Conservation (phyloP, 1,284 basidiomycete species). For the Ganoderma boninense region DNA sequence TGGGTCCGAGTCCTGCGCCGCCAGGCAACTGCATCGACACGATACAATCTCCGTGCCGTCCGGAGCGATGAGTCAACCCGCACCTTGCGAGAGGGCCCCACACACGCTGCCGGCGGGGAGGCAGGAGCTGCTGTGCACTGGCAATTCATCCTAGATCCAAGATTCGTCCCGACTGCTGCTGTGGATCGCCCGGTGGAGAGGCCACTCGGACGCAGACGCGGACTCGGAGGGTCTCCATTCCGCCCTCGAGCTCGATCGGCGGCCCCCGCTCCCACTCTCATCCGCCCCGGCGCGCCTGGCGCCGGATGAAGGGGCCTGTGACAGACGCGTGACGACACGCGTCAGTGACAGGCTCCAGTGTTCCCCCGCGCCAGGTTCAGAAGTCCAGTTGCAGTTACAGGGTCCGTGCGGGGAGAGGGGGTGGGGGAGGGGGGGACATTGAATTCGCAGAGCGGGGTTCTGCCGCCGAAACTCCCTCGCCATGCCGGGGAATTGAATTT, state of each 20-base stretch:
- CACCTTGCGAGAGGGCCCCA: neutral
- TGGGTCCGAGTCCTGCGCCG: neutral
- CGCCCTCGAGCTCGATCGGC: conserved; percentile 3
- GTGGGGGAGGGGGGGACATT: no score
- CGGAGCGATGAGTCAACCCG: neutral
- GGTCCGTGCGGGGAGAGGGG: no score
- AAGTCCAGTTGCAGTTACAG: no score
- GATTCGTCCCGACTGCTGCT: no score
- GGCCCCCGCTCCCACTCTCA: neutral
- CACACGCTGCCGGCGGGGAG: neutral
- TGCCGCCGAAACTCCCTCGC: conserved; percentile 4
- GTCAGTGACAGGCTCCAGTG: conserved; percentile 6
- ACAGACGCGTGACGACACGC: conserved; percentile 15
- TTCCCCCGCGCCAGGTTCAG: no score
- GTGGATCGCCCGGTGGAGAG: neutral
- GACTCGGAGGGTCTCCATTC: neutral
- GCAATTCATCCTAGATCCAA: neutral
- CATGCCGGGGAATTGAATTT: neutral
- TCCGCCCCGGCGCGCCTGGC: neutral
- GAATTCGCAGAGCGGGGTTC: neutral
- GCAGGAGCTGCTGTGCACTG: neutral
- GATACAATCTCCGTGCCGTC: neutral
- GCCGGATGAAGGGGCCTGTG: neutral
- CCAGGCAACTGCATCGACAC: neutral
- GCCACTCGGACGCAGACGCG: no score